Evolutionary conservation across 1,284 basidiomycete genomes (phyloP).

Genomic region (Vanrija sp.): DNA sequence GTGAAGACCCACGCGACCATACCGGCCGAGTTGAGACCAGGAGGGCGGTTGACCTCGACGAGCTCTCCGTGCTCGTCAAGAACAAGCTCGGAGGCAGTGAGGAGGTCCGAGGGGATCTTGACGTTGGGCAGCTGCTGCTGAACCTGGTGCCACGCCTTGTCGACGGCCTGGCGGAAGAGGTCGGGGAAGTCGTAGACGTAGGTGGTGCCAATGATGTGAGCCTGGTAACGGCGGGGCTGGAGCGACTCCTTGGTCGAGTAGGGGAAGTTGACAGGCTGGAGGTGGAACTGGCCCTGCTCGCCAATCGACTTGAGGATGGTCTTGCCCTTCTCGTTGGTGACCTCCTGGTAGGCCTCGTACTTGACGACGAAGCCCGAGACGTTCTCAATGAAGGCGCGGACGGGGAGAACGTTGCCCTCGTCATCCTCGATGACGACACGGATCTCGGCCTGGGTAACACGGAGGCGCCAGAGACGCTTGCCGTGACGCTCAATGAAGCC

Average conservation of each 20-base stretch:
- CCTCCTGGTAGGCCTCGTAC: slow-evolving; percentile 98
- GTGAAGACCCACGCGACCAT: slow-evolving; percentile 99
- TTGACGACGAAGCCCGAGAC: slow-evolving; percentile 98
- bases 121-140: slow-evolving; percentile 64
- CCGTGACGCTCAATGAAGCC: slow-evolving; percentile 98
- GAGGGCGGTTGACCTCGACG: slow-evolving; percentile 80
- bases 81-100: slow-evolving; percentile 86
- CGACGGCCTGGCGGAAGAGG: slow-evolving; percentile 92
- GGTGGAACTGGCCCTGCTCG: slow-evolving; percentile 78
- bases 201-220: slow-evolving; percentile 97
- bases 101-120: slow-evolving; percentile 67
- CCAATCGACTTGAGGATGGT: slow-evolving; percentile 95
- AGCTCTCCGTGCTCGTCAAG: slow-evolving; percentile 88
- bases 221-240: slow-evolving; percentile 97
- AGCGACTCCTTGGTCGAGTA: slow-evolving; percentile 99
- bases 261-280: slow-evolving; percentile 84
- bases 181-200: slow-evolving; percentile 99
- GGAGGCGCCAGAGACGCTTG: slow-evolving; percentile 94
- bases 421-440: slow-evolving; percentile 88
- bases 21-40: slow-evolving; percentile 91
- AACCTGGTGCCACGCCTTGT: slow-evolving; percentile 83
- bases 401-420: slow-evolving; percentile 87
- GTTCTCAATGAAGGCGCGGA: slow-evolving; percentile 97
- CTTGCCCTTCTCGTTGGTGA: slow-evolving; percentile 89
- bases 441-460: slow-evolving; percentile 95